Evolutionary conservation across 257 asterid species (phyloP).

Genomic region (Gentiana dahurica): DNA sequence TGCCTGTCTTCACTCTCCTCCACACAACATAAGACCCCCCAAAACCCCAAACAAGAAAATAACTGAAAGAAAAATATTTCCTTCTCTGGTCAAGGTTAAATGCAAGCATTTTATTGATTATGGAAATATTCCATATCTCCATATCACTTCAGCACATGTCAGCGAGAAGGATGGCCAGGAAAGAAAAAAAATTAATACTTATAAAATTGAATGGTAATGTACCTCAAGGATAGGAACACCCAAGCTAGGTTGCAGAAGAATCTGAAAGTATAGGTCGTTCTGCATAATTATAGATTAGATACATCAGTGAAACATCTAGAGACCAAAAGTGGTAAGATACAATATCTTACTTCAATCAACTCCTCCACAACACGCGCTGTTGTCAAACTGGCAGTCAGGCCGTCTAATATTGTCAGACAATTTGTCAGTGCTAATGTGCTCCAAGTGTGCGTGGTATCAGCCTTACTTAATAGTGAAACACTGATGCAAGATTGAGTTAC

Average conservation of each 20-base stretch:
- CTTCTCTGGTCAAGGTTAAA: too few species aligned
- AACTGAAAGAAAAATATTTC: background rate
- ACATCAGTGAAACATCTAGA: slow-evolving; percentile 4
- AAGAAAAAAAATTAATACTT: background rate
- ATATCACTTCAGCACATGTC: too few species aligned
- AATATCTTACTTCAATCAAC: slow-evolving; percentile 57
- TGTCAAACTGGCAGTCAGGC: slow-evolving; percentile 58
- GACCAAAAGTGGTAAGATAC: background rate
- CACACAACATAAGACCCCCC: background rate
- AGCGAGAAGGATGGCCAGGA: background rate
- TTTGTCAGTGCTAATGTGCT: slow-evolving; percentile 59
- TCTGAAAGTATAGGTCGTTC: slow-evolving; percentile 57
- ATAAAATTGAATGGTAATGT: slow-evolving; percentile 2
- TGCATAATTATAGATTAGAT: slow-evolving; percentile 25
- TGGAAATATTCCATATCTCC: too few species aligned
- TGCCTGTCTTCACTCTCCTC: too few species aligned
- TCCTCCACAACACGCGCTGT: slow-evolving; percentile 59
- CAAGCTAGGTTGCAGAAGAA: slow-evolving; percentile 61
- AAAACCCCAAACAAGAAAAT: background rate
- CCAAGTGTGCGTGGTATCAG: slow-evolving; percentile 86
- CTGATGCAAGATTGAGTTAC: slow-evolving; percentile 53
- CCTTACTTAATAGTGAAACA: slow-evolving; percentile 38
- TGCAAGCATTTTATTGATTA: too few species aligned
- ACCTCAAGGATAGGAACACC: slow-evolving; percentile 74
- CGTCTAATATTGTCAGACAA: slow-evolving; percentile 63